Percentiles rank a stretch among this genome's conserved stretches.
Evolutionary conservation across 106 monocot species (phyloP).

Genomic region (Iris macrosiphon): DNA sequence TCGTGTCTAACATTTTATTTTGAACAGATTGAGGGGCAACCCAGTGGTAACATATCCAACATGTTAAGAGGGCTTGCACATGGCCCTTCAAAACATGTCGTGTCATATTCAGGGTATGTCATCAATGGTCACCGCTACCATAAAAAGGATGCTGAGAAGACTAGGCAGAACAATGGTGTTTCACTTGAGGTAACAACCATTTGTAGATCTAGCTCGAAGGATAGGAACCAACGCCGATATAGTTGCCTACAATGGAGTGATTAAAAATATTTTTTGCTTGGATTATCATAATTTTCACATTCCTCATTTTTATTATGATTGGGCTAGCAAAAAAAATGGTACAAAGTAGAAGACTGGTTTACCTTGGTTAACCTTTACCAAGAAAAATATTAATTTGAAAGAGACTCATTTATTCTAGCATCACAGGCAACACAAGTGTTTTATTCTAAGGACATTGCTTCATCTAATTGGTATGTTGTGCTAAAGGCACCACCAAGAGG

Average conservation of each 20-base stretch:
- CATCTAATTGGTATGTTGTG: neutral
- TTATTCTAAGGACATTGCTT: neutral
- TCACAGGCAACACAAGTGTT: constrained; percentile 3
- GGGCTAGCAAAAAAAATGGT: neutral
- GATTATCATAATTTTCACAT: neutral
- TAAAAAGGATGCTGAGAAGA: neutral
- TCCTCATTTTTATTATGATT: neutral
- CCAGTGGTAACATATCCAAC: neutral
- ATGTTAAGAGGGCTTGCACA: neutral
- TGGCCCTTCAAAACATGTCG: neutral
- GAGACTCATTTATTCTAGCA: neutral
- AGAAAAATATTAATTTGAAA: neutral
- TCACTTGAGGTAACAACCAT: neutral
- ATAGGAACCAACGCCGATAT: neutral
- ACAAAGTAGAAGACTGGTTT: neutral
- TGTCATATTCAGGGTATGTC: neutral
- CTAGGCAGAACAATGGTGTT: neutral
- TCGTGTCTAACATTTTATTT: neutral
- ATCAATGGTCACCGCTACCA: neutral
- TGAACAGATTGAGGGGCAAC: neutral
- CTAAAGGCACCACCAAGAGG: neutral
- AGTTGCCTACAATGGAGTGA: neutral
- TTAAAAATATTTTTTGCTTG: neutral
- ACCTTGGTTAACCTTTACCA: neutral
- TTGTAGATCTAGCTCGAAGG: neutral